Evolutionary conservation across 2,329 filamentous ascomycete genomes (phyloP), one percentile per base, ranked within the genome.

Genomic region (Sclerotinia minor): DNA sequence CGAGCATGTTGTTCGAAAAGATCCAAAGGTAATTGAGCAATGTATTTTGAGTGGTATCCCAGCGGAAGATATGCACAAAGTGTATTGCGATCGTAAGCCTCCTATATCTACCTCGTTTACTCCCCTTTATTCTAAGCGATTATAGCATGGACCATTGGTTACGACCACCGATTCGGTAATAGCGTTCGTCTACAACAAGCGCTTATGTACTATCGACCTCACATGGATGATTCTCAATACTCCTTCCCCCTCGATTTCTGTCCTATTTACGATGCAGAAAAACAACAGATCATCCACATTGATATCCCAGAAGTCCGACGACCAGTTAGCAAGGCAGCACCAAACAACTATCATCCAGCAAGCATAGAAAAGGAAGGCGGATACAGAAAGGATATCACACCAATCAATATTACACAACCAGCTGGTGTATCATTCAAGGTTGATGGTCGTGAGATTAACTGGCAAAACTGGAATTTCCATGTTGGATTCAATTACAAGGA

Each of bases 401-500:
- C 92, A 1, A 90, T 96, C 77, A 88, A 94, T 77, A 93, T 96
- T 75, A 92, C 90, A 0, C 92, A 96, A 76, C 92, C 92, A 0
- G 91, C 96, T 73, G 94, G 94, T 21, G 92, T 96, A 0, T 95
- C 92, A 0, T 97, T 97, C 82, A 87, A 84, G 26, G 81, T 96
- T 72, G 84, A 89, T 3, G 92, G 92, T 1, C 82, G 92, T 15
- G 86, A 86, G 57, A 84, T 97, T 63, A 87, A 88, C 72, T 97
- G 94, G 94, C 93, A 96, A 79, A 96, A 96, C 77, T 97, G 92
- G 91, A 94, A 87, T 74, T 87, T 97, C 72, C 94, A 97, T 78
- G 87, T 97, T 69, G 94, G 94, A 32, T 97, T 97, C 85, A 97
- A 96, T 83, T 95, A 97, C 81, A 87, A 92, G 35, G 94, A 97